phyloP scores from a whole-genome alignment of 495 filamentous ascomycete species.

The Xylaria nigripes region DNA sequence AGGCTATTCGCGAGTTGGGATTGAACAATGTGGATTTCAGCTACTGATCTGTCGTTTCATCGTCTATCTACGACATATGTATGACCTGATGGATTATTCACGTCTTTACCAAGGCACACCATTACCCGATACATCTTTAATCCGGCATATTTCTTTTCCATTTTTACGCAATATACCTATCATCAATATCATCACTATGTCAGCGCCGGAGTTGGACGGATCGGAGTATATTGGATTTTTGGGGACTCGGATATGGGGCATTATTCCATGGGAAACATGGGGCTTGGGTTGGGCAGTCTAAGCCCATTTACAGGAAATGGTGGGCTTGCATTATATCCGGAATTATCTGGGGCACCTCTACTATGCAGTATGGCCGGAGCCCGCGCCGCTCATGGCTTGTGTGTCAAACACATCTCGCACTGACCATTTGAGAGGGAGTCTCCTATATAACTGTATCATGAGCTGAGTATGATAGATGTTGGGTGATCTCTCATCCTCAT shows the following conservation, averaged over 20 bases:
- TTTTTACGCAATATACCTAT: conserved; percentile 19
- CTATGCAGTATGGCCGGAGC: neutral
- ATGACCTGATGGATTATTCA: neutral
- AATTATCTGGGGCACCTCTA: neutral
- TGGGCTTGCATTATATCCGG: neutral
- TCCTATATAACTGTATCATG: conserved; percentile 14
- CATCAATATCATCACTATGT: conserved; percentile 24
- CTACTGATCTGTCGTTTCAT: conserved; percentile 17
- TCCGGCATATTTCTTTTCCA: conserved; percentile 8
- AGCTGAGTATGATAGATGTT: conserved; percentile 16
- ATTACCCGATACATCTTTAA: conserved; percentile 12
- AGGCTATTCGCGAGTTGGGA: conserved; percentile 37
- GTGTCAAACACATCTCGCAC: neutral
- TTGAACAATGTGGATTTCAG: conserved; percentile 39
- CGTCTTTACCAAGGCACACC: neutral
- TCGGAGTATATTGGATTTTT: conserved; percentile 20
- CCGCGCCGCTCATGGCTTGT: neutral
- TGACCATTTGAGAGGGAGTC: neutral
- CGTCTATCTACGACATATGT: neutral
- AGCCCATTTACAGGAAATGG: conserved; percentile 2
- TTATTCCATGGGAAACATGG: conserved; percentile 6
- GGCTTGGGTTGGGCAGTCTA: conserved; percentile 4
- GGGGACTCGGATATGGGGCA: conserved; percentile 10
- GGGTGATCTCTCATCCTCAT: conserved; percentile 5
- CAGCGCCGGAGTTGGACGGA: conserved; percentile 28